phyloP scores from a whole-genome alignment of 2,329 filamentous ascomycete genomes.

The Aaosphaeria arxii region DNA sequence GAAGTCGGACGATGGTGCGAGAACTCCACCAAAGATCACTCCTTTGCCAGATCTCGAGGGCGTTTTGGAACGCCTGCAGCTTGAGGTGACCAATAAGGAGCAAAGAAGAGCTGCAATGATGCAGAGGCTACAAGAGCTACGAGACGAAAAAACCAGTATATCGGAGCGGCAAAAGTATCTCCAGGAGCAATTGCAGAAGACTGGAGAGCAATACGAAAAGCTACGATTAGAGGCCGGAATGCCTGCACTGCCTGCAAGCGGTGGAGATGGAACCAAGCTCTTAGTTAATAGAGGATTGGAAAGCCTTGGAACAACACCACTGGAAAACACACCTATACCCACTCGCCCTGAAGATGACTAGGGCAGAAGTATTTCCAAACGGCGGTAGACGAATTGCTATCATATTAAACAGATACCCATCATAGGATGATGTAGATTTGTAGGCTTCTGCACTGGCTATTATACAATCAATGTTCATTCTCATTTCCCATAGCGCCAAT shows the following conservation, averaged over 20 bases:
- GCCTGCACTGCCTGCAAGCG: slow-evolving; percentile 27
- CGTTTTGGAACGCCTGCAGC: slow-evolving; percentile 63
- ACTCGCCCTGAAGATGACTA: background rate
- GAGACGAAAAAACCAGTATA: slow-evolving; percentile 67
- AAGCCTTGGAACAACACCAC: slow-evolving; percentile 35
- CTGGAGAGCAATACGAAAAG: slow-evolving; percentile 68
- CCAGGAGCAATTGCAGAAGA: slow-evolving; percentile 75
- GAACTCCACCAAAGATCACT: slow-evolving; percentile 70
- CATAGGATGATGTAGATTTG: too few relatives aligned
- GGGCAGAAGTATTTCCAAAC: too few relatives aligned
- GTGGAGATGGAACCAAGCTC: slow-evolving; percentile 20
- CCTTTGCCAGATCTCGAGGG: slow-evolving; percentile 72
- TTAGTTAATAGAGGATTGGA: slow-evolving; percentile 34
- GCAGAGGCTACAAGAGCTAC: slow-evolving; percentile 62
- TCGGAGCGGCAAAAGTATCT: slow-evolving; percentile 71
- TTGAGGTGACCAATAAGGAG: slow-evolving; percentile 62
- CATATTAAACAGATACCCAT: too few relatives aligned
- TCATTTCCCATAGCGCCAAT: too few relatives aligned
- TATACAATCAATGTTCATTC: too few relatives aligned
- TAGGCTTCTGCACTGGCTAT: too few relatives aligned
- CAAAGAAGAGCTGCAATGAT: slow-evolving; percentile 56
- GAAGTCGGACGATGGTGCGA: slow-evolving; percentile 44
- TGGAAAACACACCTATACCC: slow-evolving; percentile 11
- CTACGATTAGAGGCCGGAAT: slow-evolving; percentile 51
- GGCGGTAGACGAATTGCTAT: too few relatives aligned